Conservation (phyloP, 805 yeast genomes). For the Saccharomycopsis babjevae region DNA sequence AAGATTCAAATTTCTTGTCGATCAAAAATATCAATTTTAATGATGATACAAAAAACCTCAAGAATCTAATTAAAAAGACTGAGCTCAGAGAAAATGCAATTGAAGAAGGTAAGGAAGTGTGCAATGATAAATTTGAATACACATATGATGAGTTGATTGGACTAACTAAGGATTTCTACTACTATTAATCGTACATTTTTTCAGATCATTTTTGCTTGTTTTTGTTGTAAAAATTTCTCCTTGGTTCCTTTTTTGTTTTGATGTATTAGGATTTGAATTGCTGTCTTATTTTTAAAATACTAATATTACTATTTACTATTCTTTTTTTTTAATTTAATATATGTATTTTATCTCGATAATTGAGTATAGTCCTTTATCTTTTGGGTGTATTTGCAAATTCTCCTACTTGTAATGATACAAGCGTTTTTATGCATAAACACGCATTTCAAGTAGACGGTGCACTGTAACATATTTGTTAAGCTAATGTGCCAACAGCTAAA, state of each 20-base stretch:
- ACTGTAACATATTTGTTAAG: no score
- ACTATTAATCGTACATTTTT: conserved; percentile 10
- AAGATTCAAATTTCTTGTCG: conserved; percentile 8
- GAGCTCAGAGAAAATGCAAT: neutral
- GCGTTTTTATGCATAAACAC: no score
- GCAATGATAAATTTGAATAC: conserved; percentile 8
- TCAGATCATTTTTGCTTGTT: neutral
- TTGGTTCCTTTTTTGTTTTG: neutral
- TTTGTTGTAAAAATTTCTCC: neutral
- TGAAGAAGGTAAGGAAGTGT: neutral
- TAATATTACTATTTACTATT: no score
- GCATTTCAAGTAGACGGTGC: no score
- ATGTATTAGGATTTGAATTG: neutral
- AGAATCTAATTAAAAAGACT: neutral
- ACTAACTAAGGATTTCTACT: conserved; percentile 12
- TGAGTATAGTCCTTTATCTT: no score
- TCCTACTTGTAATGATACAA: no score
- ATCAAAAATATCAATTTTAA: conserved; percentile 7
- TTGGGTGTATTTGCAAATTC: no score
- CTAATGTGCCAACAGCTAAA: no score
- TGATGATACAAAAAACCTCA: neutral
- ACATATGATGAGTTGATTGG: conserved; percentile 11
- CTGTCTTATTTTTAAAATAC: no score
- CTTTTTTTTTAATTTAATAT: no score
- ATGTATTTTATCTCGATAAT: no score